Evolutionary conservation across 2,329 filamentous ascomycete species (phyloP).

Genomic region (Domatiomyces catenatus): DNA sequence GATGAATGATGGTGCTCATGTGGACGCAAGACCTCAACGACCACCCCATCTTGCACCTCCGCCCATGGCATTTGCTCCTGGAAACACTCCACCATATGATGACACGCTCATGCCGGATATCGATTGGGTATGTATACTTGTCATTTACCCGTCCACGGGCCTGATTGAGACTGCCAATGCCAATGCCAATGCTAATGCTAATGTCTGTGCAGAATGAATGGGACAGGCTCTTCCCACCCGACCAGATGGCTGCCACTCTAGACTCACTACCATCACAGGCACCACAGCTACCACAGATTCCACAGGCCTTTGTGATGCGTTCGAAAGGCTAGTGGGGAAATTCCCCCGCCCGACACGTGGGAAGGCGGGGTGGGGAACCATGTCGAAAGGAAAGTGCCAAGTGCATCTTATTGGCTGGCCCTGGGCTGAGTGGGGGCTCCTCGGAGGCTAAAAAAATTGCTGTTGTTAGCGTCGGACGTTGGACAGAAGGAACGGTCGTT

Average conservation of each 20-base stretch:
- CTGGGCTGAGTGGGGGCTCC: no score
- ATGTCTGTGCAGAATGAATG: constrained; percentile 19
- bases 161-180: background rate
- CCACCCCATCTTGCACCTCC: constrained; percentile 4
- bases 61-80: constrained; percentile 9
- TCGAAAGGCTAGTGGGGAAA: background rate
- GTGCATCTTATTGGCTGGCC: no score
- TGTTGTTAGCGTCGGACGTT: no score
- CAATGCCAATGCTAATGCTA: no score
- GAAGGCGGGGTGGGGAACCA: no score
- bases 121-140: constrained; percentile 44
- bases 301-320: background rate
- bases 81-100: constrained; percentile 10
- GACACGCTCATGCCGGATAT: constrained; percentile 36
- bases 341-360: no score
- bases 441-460: no score
- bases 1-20: constrained; percentile 3
- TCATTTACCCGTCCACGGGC: background rate
- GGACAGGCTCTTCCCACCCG: constrained; percentile 24
- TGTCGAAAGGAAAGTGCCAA: no score
- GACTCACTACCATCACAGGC: background rate
- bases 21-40: constrained; percentile 12
- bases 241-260: constrained; percentile 31
- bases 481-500: no score
- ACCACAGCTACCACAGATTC: no score